Percentiles rank a stretch among this genome's conserved stretches.
Conservation (phyloP, 2,329 filamentous ascomycete species). For the Trichoderma lentiforme region DNA sequence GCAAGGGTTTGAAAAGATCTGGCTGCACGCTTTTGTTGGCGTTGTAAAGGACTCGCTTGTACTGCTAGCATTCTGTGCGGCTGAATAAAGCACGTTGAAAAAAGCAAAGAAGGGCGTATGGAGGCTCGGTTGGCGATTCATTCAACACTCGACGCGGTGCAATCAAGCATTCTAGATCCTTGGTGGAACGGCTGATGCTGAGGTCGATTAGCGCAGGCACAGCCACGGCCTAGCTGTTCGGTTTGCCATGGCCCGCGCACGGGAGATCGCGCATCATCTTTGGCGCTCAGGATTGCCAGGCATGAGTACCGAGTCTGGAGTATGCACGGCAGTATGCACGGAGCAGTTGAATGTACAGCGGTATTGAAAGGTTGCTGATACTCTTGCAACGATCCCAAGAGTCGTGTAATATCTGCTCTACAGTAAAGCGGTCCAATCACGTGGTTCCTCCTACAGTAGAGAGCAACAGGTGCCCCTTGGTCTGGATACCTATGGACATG, state of each 20-base stretch:
- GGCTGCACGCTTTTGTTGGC: background rate
- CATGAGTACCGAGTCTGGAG: background rate
- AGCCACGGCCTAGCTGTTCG: background rate
- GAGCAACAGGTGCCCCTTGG: background rate
- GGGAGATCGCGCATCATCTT: background rate
- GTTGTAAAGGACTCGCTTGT: background rate
- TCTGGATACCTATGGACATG: background rate
- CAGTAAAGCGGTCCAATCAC: background rate
- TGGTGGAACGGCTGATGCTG: background rate
- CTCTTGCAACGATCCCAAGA: background rate
- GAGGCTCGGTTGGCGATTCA: background rate
- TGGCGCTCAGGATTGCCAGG: background rate
- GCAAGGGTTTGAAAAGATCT: background rate
- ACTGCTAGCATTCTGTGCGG: background rate
- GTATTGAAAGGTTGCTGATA: background rate
- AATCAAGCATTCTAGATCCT: background rate
- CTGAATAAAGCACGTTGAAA: background rate
- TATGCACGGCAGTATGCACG: background rate
- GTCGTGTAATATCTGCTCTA: background rate
- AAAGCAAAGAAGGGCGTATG: background rate
- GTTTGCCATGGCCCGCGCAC: background rate
- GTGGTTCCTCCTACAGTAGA: background rate
- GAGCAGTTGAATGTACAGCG: background rate
- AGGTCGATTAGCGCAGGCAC: background rate
- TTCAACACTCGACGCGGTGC: background rate